Percentiles rank a stretch among this genome's conserved stretches.
These are phyloP conservation scores for Flaveria robusta DNA, from an alignment of 129 eudicot genomes.

Conservation along the genomic window DNA sequence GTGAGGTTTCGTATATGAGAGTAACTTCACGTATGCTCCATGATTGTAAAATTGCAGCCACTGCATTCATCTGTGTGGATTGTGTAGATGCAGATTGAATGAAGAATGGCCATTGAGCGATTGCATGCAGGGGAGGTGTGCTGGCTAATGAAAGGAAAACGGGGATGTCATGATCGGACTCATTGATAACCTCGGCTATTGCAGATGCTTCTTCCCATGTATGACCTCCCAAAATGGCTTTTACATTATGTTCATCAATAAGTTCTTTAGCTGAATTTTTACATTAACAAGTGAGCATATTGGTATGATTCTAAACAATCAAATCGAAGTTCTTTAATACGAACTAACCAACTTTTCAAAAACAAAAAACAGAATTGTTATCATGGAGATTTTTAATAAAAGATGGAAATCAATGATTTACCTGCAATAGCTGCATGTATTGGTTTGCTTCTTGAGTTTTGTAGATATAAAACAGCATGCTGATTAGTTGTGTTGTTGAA, in stretches of 20 bases:
- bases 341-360: background rate
- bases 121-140: slow-evolving; percentile 37
- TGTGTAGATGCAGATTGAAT: slow-evolving; percentile 38
- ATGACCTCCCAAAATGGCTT: slow-evolving; percentile 54
- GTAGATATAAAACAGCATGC: slow-evolving; percentile 24
- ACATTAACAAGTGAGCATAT: background rate
- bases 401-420: background rate
- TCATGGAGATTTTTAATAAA: background rate
- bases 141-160: slow-evolving; percentile 40
- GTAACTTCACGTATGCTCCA: slow-evolving; percentile 36
- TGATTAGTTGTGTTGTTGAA: slow-evolving; percentile 27
- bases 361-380: background rate
- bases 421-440: slow-evolving; percentile 49
- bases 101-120: slow-evolving; percentile 39
- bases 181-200: slow-evolving; percentile 40
- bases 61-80: slow-evolving; percentile 45
- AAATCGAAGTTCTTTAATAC: background rate
- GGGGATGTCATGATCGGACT: slow-evolving; percentile 33
- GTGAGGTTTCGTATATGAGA: slow-evolving; percentile 38
- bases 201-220: slow-evolving; percentile 56
- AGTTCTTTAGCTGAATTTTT: slow-evolving; percentile 29
- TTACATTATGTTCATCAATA: slow-evolving; percentile 34
- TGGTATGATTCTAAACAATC: background rate
- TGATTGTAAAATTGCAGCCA: slow-evolving; percentile 46
- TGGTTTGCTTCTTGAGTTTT: slow-evolving; percentile 39